Evolutionary conservation across 1,284 basidiomycete species (phyloP).

Genomic region (Thelephora terrestris): DNA sequence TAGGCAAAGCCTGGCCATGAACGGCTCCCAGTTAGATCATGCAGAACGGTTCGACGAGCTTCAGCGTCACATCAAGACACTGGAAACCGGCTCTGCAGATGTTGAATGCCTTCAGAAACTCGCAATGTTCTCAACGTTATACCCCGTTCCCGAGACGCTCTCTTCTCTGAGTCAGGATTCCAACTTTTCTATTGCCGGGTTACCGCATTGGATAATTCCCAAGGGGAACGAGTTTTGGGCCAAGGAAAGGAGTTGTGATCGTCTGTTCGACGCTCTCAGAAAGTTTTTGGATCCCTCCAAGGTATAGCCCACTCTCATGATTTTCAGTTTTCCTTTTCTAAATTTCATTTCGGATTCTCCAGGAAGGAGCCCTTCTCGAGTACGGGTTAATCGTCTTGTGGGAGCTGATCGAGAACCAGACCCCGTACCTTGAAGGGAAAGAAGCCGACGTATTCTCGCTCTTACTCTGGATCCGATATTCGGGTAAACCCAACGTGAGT

Average conservation of each 20-base stretch:
- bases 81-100: constrained; percentile 44
- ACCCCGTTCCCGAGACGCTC: constrained; percentile 37
- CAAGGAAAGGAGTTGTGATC: constrained; percentile 53
- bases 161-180: constrained; percentile 35
- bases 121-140: constrained; percentile 45
- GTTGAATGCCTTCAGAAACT: constrained; percentile 47
- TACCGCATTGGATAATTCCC: constrained; percentile 21
- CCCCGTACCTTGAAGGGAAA: constrained; percentile 55
- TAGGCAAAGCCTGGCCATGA: constrained; percentile 34
- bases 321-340: constrained; percentile 4
- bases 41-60: constrained; percentile 38
- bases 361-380: constrained; percentile 56
- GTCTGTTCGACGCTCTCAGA: constrained; percentile 51
- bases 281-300: constrained; percentile 46
- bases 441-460: constrained; percentile 61
- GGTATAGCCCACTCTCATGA: constrained; percentile 27
- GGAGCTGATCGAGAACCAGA: constrained; percentile 66
- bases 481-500: constrained; percentile 56
- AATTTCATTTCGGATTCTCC: constrained; percentile 7
- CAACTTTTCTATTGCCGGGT: constrained; percentile 31
- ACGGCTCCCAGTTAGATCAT: constrained; percentile 20
- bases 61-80: constrained; percentile 36
- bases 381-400: constrained; percentile 67
- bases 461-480: constrained; percentile 55
- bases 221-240: constrained; percentile 52